Conservation (phyloP, 805 yeast species). For the Lachancea thermotolerans region DNA sequence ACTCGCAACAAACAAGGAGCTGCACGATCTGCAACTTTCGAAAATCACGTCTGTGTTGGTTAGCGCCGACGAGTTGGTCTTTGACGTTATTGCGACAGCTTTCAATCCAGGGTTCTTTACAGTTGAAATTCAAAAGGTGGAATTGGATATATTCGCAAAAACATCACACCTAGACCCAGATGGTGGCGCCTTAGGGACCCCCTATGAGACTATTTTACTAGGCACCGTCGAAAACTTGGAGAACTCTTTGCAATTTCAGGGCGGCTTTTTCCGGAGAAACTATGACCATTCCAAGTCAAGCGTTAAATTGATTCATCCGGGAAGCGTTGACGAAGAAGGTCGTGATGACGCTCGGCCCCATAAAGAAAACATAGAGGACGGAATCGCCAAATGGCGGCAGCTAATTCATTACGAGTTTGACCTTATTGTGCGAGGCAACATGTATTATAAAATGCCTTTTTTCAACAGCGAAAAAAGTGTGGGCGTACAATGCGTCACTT, state of each 20-base stretch:
- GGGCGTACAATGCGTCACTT: slow-evolving; percentile 51
- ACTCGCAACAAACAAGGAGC: slow-evolving; percentile 78
- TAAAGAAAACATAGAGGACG: slow-evolving; percentile 25
- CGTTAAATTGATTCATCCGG: slow-evolving; percentile 68
- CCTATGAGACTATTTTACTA: slow-evolving; percentile 60
- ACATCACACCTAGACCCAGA: slow-evolving; percentile 39
- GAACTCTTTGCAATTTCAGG: slow-evolving; percentile 65
- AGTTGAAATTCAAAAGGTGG: slow-evolving; percentile 55
- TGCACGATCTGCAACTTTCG: slow-evolving; percentile 56
- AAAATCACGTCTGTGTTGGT: slow-evolving; percentile 67
- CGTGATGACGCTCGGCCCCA: background rate
- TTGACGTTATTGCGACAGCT: slow-evolving; percentile 71
- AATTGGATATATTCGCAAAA: slow-evolving; percentile 80
- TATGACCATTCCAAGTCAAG: slow-evolving; percentile 56
- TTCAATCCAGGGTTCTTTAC: slow-evolving; percentile 83
- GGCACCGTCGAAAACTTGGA: slow-evolving; percentile 66
- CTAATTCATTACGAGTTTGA: slow-evolving; percentile 80
- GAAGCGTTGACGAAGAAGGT: slow-evolving; percentile 33
- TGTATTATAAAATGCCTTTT: slow-evolving; percentile 71
- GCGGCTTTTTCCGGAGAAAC: slow-evolving; percentile 66
- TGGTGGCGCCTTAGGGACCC: slow-evolving; percentile 17
- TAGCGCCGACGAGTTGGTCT: slow-evolving; percentile 76
- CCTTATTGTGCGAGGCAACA: slow-evolving; percentile 71
- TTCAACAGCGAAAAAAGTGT: slow-evolving; percentile 46
- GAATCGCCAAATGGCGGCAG: slow-evolving; percentile 57